These are phyloP conservation scores for Beauveria pseudobassiana DNA, from an alignment of 2,329 filamentous ascomycete genomes.

Conservation along the genomic window DNA sequence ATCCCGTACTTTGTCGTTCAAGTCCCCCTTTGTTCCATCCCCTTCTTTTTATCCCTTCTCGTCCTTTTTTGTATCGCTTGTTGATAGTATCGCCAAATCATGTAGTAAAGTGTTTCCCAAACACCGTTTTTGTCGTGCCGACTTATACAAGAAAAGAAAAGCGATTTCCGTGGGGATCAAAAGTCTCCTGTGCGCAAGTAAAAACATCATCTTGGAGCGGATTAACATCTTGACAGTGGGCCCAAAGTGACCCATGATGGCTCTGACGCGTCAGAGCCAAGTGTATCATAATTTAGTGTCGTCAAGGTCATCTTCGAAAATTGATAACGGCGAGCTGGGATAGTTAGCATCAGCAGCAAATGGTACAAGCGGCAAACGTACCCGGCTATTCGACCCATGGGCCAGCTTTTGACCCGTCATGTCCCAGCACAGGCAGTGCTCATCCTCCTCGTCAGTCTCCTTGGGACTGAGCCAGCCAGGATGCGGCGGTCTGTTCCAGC, in stretches of 20 bases:
- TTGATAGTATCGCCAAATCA: neutral
- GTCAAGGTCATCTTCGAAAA: slow-evolving; percentile 33
- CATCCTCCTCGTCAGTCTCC: slow-evolving; percentile 51
- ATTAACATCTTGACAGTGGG: neutral
- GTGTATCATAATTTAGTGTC: neutral
- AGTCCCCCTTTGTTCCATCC: neutral
- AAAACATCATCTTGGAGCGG: neutral
- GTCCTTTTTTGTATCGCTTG: neutral
- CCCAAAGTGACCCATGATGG: neutral
- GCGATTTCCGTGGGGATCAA: neutral
- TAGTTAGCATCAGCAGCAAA: neutral
- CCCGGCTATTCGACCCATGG: slow-evolving; percentile 55
- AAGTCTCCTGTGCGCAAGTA: neutral
- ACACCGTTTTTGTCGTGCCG: neutral
- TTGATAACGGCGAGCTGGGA: slow-evolving; percentile 43
- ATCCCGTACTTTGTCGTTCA: neutral
- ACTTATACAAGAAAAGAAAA: neutral
- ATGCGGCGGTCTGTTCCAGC: slow-evolving; percentile 49
- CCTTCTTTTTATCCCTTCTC: neutral
- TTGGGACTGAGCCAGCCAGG: slow-evolving; percentile 53
- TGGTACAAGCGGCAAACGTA: slow-evolving; percentile 31
- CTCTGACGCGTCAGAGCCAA: neutral
- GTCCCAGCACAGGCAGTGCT: slow-evolving; percentile 57
- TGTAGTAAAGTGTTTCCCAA: neutral
- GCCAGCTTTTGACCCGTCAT: slow-evolving; percentile 53